Evolutionary conservation across 2,329 filamentous ascomycete species (phyloP).

Genomic region (Onygena corvina): DNA sequence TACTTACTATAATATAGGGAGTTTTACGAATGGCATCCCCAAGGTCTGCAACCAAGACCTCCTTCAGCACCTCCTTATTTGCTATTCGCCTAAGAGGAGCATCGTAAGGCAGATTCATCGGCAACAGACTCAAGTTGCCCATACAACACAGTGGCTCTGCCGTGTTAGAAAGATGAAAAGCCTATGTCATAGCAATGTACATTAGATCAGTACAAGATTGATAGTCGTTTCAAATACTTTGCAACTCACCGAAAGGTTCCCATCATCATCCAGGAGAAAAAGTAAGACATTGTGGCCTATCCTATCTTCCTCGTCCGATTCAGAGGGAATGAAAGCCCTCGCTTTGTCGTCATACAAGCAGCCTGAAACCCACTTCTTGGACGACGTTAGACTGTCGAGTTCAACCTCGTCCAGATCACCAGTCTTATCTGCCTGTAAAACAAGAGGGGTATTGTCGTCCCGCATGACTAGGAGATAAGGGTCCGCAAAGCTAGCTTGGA

Average conservation of each 20-base stretch:
- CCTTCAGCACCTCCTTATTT: conserved; percentile 59
- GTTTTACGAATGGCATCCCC: conserved; percentile 59
- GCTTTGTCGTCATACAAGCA: conserved; percentile 64
- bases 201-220: no score
- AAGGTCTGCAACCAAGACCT: conserved; percentile 73
- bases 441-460: conserved; percentile 67
- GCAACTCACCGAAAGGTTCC: conserved; percentile 46
- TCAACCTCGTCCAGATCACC: conserved; percentile 78
- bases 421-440: conserved; percentile 67
- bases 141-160: conserved; percentile 59
- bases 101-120: conserved; percentile 61
- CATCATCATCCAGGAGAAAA: conserved; percentile 65
- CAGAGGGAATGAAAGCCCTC: conserved; percentile 41
- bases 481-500: conserved; percentile 73
- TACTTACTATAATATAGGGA: conserved; percentile 74
- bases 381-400: conserved; percentile 45
- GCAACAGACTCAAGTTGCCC: conserved; percentile 65
- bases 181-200: conserved; percentile 42
- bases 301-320: conserved; percentile 12
- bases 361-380: conserved; percentile 67
- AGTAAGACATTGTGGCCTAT: conserved; percentile 46
- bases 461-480: conserved; percentile 73
- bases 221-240: not conserved
- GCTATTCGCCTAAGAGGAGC: conserved; percentile 58
- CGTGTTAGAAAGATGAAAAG: conserved; percentile 66